Percentiles rank a stretch among this genome's conserved stretches.
These are phyloP conservation scores for Lodderomyces parapsilosis DNA, from an alignment of 1,139 yeast genomes.

Conservation along the genomic window DNA sequence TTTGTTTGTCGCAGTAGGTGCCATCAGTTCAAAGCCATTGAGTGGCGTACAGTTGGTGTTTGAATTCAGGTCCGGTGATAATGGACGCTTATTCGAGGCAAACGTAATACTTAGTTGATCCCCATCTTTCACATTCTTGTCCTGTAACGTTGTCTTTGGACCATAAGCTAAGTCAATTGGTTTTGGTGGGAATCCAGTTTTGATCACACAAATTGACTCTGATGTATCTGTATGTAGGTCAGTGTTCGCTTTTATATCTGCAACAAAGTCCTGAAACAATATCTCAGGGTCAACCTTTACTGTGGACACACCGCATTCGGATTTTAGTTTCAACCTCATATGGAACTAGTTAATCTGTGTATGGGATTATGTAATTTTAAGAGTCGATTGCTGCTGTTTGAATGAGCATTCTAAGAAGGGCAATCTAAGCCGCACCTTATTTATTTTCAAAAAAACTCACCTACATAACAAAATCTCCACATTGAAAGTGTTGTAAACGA, in stretches of 20 bases:
- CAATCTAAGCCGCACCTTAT: background rate
- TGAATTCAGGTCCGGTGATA: slow-evolving; percentile 1
- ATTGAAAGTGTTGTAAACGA: too few species aligned
- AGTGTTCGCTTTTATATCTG: slow-evolving; percentile 14
- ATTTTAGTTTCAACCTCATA: slow-evolving; percentile 27
- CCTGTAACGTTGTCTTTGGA: slow-evolving; percentile 22
- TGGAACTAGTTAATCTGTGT: background rate
- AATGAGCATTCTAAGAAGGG: too few species aligned
- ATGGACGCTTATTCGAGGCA: slow-evolving; percentile 9
- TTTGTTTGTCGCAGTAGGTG: slow-evolving; percentile 2
- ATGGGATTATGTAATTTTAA: background rate
- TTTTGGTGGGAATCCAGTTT: slow-evolving; percentile 64
- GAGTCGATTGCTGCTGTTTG: background rate
- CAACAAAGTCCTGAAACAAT: slow-evolving; percentile 19
- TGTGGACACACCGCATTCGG: slow-evolving; percentile 18
- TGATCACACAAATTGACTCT: slow-evolving; percentile 24
- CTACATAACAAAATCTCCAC: too few species aligned
- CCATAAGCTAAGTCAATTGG: slow-evolving; percentile 29
- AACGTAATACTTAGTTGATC: slow-evolving; percentile 51
- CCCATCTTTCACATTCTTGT: slow-evolving; percentile 52
- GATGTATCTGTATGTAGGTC: slow-evolving; percentile 16
- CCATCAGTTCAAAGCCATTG: background rate
- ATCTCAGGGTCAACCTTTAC: slow-evolving; percentile 14
- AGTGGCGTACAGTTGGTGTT: background rate
- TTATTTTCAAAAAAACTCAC: too few species aligned